Percentiles rank a stretch among this genome's conserved stretches.
phyloP scores from a whole-genome alignment of 2,329 filamentous ascomycete genomes.

The Dendryphion nanum region DNA sequence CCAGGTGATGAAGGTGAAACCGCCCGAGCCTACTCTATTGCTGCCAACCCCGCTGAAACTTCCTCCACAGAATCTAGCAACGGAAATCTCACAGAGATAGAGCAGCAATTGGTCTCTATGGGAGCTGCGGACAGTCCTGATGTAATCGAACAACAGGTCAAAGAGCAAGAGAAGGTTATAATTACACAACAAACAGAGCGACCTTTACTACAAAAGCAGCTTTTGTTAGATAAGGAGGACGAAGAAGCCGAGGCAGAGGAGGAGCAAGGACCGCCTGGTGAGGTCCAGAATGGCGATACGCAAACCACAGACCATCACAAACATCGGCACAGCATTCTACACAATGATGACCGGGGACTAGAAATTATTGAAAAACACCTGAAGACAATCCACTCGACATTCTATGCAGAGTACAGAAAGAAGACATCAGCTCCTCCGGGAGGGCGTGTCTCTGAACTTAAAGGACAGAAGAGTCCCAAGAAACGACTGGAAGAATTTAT shows the following conservation, averaged over 20 bases:
- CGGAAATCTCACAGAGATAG: slow-evolving; percentile 59
- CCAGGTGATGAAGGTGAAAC: slow-evolving; percentile 14
- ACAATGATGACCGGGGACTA: slow-evolving; percentile 85
- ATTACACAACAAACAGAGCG: slow-evolving; percentile 87
- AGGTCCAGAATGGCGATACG: slow-evolving; percentile 40
- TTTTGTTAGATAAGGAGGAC: slow-evolving; percentile 83
- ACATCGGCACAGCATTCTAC: slow-evolving; percentile 72
- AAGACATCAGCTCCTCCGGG: slow-evolving; percentile 43
- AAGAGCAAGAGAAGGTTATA: slow-evolving; percentile 83
- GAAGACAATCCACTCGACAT: slow-evolving; percentile 70
- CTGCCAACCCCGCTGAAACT: slow-evolving; percentile 21
- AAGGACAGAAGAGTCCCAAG: slow-evolving; percentile 50
- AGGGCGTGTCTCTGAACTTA: slow-evolving; percentile 51
- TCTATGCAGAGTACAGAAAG: slow-evolving; percentile 79
- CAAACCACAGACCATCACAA: slow-evolving; percentile 36
- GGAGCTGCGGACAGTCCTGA: slow-evolving; percentile 66
- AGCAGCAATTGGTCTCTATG: slow-evolving; percentile 74
- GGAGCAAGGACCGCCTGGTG: slow-evolving; percentile 45
- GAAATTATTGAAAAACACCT: slow-evolving; percentile 73
- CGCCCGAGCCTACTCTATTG: slow-evolving; percentile 14
- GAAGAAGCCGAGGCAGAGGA: slow-evolving; percentile 55
- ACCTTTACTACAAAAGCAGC: slow-evolving; percentile 87
- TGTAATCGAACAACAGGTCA: slow-evolving; percentile 70
- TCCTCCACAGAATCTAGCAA: slow-evolving; percentile 26
- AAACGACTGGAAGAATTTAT: slow-evolving; percentile 57